These are phyloP conservation scores for Emydomyces testavorans DNA, from an alignment of 2,329 filamentous ascomycete species.

Conservation along the genomic window DNA sequence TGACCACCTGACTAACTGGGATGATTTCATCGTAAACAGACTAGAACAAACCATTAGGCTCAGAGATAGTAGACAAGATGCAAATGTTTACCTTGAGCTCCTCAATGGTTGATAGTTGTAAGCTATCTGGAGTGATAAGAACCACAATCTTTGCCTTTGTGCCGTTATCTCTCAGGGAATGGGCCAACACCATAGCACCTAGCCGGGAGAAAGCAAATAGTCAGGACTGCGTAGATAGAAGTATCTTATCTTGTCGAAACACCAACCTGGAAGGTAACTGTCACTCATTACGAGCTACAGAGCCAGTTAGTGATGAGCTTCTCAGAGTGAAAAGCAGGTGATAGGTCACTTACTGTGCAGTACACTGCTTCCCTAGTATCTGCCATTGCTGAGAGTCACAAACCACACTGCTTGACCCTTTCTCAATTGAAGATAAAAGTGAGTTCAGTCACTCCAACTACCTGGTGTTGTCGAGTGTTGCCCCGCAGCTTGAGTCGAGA, in stretches of 20 bases:
- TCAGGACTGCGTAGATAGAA: neutral
- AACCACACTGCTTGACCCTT: neutral
- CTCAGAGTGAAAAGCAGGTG: neutral
- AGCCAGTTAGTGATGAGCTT: conserved; percentile 3
- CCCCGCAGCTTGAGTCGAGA: conserved; percentile 1
- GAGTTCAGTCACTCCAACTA: neutral
- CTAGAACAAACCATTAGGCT: conserved; percentile 35
- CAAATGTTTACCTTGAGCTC: conserved; percentile 57
- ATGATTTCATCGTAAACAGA: conserved; percentile 80
- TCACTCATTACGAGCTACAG: conserved; percentile 79
- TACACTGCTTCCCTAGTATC: conserved; percentile 48
- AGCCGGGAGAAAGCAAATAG: conserved; percentile 13
- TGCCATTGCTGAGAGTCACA: conserved; percentile 27
- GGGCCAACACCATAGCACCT: conserved; percentile 88
- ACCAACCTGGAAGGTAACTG: conserved; percentile 76
- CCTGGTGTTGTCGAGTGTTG: conserved; percentile 5
- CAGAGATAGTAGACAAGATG: conserved; percentile 16
- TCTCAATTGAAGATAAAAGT: neutral
- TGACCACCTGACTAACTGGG: conserved; percentile 68
- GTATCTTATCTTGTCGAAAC: neutral
- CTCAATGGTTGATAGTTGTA: conserved; percentile 62
- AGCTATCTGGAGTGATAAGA: conserved; percentile 67
- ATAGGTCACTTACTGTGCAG: conserved; percentile 45
- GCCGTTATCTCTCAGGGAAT: conserved; percentile 84
- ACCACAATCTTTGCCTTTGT: conserved; percentile 76